These are phyloP conservation scores for Erysimum cheiranthoides DNA, from an alignment of 345 rosid species.

Conservation along the genomic window DNA sequence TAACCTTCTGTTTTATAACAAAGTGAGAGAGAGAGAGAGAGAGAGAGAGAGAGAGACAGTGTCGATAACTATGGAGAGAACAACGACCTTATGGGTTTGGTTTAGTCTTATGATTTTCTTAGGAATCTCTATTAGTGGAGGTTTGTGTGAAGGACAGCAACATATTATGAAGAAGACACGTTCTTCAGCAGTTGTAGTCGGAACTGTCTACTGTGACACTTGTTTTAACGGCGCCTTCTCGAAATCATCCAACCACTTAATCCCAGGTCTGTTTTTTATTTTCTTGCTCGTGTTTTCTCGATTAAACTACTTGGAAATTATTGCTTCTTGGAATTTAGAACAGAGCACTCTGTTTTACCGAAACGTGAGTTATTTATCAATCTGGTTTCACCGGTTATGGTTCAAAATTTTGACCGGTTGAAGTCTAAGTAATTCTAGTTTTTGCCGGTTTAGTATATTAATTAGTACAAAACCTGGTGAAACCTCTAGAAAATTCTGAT, in stretches of 20 bases:
- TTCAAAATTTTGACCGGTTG: not conserved
- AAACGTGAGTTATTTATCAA: not conserved
- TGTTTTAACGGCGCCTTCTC: conserved; percentile 71
- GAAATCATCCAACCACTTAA: conserved; percentile 61
- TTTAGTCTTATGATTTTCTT: conserved; percentile 32
- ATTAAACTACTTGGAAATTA: not conserved
- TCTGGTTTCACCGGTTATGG: not conserved
- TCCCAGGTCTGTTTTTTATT: conserved; percentile 58
- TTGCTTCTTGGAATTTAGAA: not conserved
- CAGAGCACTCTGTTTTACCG: conserved; percentile 24
- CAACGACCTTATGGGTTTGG: conserved; percentile 31
- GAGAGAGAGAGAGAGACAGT: not conserved
- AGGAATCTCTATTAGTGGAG: conserved; percentile 24
- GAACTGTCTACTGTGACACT: conserved; percentile 90
- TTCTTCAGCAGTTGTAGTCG: conserved; percentile 72
- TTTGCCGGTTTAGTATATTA: not conserved
- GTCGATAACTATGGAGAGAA: conserved; percentile 35
- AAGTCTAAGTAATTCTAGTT: not conserved
- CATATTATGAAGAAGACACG: conserved; percentile 46
- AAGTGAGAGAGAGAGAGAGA: not conserved
- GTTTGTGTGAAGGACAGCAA: conserved; percentile 33
- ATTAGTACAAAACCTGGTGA: not conserved
- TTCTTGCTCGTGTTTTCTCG: not conserved
- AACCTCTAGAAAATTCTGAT: not conserved
- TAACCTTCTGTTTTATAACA: not conserved